A percentile compares a stretch with the other conserved stretches of the same genome.
phyloP scores from a whole-genome alignment of 805 yeast genomes.

The Zygoascus biomembranicola region DNA sequence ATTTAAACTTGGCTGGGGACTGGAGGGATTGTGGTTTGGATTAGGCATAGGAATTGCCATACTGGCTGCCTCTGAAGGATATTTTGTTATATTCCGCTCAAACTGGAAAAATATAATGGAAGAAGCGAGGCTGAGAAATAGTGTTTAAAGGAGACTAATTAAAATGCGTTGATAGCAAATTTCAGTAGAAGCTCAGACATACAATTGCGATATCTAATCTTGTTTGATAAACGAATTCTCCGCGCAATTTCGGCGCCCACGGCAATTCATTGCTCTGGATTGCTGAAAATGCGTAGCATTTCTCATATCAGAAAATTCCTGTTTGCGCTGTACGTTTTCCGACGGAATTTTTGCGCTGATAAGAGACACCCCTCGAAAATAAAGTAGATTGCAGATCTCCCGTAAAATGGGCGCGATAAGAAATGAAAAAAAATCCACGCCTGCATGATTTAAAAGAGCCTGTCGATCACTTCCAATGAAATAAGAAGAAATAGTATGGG shows the following conservation, averaged over 20 bases:
- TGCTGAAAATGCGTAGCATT: neutral
- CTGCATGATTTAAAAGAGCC: too few species aligned
- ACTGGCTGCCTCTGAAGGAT: conserved; percentile 9
- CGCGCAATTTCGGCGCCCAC: too few species aligned
- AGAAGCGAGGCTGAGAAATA: neutral
- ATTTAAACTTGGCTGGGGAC: conserved; percentile 37
- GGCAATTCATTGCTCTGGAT: neutral
- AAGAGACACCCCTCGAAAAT: neutral
- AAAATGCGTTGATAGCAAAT: neutral
- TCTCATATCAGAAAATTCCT: neutral
- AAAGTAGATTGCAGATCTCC: too few species aligned
- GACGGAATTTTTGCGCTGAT: neutral
- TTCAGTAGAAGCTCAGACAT: neutral
- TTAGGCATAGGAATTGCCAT: conserved; percentile 45
- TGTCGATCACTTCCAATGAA: too few species aligned
- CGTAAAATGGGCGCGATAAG: too few species aligned
- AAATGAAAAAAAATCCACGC: too few species aligned
- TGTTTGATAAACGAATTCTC: too few species aligned
- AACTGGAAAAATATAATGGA: neutral
- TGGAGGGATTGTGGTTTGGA: conserved; percentile 70
- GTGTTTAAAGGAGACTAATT: neutral
- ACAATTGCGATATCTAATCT: too few species aligned
- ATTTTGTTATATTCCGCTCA: neutral
- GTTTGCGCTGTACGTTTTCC: neutral
- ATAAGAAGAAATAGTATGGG: neutral